Evolutionary conservation across 495 filamentous ascomycete species (phyloP).

Genomic region (Neurospora africana): DNA sequence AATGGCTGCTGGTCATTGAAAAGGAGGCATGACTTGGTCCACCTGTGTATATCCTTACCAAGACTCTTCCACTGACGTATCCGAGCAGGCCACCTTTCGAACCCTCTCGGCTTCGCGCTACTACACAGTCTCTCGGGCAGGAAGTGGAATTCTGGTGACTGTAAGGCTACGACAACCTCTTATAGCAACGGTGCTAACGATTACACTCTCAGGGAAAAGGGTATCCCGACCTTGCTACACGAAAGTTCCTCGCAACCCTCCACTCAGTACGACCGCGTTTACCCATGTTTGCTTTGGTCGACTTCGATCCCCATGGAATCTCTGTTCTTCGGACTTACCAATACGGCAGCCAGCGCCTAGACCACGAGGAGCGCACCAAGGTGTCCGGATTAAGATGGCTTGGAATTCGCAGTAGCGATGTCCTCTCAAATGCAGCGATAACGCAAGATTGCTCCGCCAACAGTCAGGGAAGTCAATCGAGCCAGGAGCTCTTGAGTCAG

Average conservation of each 20-base stretch:
- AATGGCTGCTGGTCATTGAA: slow-evolving; percentile 80
- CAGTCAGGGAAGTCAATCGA: slow-evolving; percentile 2
- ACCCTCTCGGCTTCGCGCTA: slow-evolving; percentile 21
- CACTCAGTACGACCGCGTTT: slow-evolving; percentile 25
- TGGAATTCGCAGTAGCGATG: slow-evolving; percentile 56
- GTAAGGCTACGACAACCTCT: slow-evolving; percentile 3
- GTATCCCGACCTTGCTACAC: slow-evolving; percentile 77
- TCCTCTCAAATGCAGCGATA: slow-evolving; percentile 19
- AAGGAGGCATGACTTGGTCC: slow-evolving; percentile 57
- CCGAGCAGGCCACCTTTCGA: slow-evolving; percentile 65
- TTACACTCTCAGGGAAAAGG: slow-evolving; percentile 59
- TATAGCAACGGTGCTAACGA: not conserved
- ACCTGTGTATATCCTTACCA: slow-evolving; percentile 4
- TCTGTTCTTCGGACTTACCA: slow-evolving; percentile 81
- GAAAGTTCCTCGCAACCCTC: slow-evolving; percentile 53
- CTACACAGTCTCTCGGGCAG: slow-evolving; percentile 5
- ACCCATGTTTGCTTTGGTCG: slow-evolving; percentile 59
- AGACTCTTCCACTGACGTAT: not conserved
- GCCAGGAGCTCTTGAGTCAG: slow-evolving; percentile 13
- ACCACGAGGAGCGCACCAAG: slow-evolving; percentile 54
- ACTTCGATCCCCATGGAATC: slow-evolving; percentile 82
- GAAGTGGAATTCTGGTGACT: slow-evolving; percentile 24
- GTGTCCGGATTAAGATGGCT: slow-evolving; percentile 59
- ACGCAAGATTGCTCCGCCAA: not conserved
- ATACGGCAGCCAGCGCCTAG: slow-evolving; percentile 62